These are phyloP conservation scores for Xylaria multiplex DNA, from an alignment of 2,329 filamentous ascomycete genomes.

Conservation along the genomic window DNA sequence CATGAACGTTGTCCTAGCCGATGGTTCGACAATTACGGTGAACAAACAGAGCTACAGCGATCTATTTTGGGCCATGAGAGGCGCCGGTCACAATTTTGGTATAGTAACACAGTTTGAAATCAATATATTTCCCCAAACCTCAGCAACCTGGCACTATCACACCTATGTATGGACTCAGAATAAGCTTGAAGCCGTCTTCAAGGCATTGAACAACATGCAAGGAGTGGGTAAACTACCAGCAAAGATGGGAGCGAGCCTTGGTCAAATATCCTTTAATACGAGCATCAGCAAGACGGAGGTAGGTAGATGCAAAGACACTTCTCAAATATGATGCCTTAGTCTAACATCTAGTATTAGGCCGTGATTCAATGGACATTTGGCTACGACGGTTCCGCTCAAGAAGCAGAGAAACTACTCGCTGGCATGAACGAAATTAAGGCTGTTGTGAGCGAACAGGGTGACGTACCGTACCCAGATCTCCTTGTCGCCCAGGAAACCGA, in stretches of 20 bases:
- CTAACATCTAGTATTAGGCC: slow-evolving; percentile 1
- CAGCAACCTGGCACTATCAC: slow-evolving; percentile 16
- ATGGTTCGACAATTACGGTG: slow-evolving; percentile 31
- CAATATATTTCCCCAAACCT: slow-evolving; percentile 17
- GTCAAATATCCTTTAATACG: slow-evolving; percentile 29
- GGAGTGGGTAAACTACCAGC: slow-evolving; percentile 23
- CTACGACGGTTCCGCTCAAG: slow-evolving; percentile 39
- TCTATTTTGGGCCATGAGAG: slow-evolving; percentile 33
- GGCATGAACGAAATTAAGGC: slow-evolving; percentile 42
- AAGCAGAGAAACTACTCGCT: slow-evolving; percentile 37
- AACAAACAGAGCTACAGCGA: slow-evolving; percentile 29
- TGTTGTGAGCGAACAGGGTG: slow-evolving; percentile 19
- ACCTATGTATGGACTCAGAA: slow-evolving; percentile 17
- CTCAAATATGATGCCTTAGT: too few species aligned
- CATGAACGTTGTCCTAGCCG: slow-evolving; percentile 39
- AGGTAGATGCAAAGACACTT: neutral
- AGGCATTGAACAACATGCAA: neutral
- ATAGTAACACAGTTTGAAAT: slow-evolving; percentile 33
- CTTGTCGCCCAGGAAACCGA: neutral
- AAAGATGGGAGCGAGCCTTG: slow-evolving; percentile 29
- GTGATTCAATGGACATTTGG: slow-evolving; percentile 40
- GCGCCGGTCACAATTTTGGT: slow-evolving; percentile 28
- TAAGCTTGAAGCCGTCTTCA: slow-evolving; percentile 20
- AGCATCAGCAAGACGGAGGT: slow-evolving; percentile 33
- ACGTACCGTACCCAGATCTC: slow-evolving; percentile 40